phyloP scores from a whole-genome alignment of 31 red algal species.

The Bonnemaisonia californica region DNA sequence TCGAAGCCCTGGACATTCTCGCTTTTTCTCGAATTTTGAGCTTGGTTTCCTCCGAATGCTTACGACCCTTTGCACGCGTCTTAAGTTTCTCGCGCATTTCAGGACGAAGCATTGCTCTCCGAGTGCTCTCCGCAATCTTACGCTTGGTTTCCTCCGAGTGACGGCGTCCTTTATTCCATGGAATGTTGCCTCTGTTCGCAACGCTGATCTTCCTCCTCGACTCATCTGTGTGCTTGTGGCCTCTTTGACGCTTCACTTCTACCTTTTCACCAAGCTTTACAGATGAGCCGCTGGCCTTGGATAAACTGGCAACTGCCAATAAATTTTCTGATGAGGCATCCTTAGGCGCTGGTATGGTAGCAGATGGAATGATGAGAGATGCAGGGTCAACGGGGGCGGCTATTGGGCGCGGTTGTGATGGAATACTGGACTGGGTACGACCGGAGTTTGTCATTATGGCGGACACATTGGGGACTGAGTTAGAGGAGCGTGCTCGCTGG shows the following conservation, averaged over 20 bases:
- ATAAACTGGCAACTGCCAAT: not conserved
- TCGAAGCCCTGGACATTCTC: not conserved
- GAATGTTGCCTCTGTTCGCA: conserved; percentile 81
- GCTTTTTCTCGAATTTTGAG: conserved; percentile 61
- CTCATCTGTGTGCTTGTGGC: conserved; percentile 70
- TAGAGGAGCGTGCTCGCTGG: not conserved
- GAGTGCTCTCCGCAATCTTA: conserved; percentile 79
- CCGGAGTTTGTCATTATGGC: not conserved
- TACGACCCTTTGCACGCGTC: conserved; percentile 37
- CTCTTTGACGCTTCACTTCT: conserved; percentile 1
- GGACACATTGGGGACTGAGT: not conserved
- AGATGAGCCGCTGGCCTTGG: not conserved
- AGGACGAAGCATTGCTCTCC: conserved; percentile 71
- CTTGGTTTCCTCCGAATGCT: conserved; percentile 72
- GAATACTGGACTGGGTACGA: no score
- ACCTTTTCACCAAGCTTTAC: not conserved
- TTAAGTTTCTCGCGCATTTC: conserved; percentile 60
- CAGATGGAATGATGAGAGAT: not conserved
- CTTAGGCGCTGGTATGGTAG: not conserved
- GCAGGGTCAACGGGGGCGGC: not conserved
- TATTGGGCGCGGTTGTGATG: not conserved
- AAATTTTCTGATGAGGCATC: not conserved
- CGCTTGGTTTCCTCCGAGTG: conserved; percentile 86
- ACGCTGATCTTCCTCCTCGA: conserved; percentile 78
- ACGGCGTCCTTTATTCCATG: conserved; percentile 91